Base-by-base conservation (phyloP, 2,329 filamentous ascomycete species). In the Calonectria crousiana region DNA sequence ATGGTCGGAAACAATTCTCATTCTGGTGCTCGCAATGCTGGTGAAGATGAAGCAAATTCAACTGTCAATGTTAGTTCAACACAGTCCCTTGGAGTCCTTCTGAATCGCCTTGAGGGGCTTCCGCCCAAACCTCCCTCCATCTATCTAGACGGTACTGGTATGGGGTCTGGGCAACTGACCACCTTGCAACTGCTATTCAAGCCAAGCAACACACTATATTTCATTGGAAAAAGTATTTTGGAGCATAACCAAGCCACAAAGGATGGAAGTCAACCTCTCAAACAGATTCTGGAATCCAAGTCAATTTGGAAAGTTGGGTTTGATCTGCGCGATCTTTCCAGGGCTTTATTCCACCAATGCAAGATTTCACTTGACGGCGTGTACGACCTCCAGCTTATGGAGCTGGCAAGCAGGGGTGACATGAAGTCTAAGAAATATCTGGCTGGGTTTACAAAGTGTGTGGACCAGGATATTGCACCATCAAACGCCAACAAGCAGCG, bases 21-120 rank as follows among this genome's bases (percentile, higher is more conserved):
- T 20, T 6, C 5, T n/a, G 41, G 6, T n/a, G 8, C 0, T n/a
- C 8, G 8, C 8, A n/a, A 1, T n/a, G 6, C 6, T 47, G 6
- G 3, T 47, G 20, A n/a, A 11, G 5, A n/a, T 47, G 20, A 10
- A 8, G 8, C 20, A 47, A 4, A 20, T 9, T 10, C 41, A 6
- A 47, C 41, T n/a, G 41, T 47, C 41, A 11, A 20, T 47, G 41
- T 47, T n/a, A 9, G 16, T 6, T n/a, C 41, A 18, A 6, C n/a
- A 4, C 6, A 47, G 10, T 9, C 41, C 8, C 41, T 47, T 10
- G 41, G 9, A 10, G 41, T 11, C 20, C 20, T 47, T 10, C 20
- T 47, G 16, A 47, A n/a, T n/a, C 6, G n/a, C 1, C 41, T 47
- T 47, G 8, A n/a, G 20, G 20, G 41, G 18, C 41, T 47, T 47